These are phyloP conservation scores for Diutina scorzettiae DNA, from an alignment of 1,139 yeast genomes.

Conservation along the genomic window DNA sequence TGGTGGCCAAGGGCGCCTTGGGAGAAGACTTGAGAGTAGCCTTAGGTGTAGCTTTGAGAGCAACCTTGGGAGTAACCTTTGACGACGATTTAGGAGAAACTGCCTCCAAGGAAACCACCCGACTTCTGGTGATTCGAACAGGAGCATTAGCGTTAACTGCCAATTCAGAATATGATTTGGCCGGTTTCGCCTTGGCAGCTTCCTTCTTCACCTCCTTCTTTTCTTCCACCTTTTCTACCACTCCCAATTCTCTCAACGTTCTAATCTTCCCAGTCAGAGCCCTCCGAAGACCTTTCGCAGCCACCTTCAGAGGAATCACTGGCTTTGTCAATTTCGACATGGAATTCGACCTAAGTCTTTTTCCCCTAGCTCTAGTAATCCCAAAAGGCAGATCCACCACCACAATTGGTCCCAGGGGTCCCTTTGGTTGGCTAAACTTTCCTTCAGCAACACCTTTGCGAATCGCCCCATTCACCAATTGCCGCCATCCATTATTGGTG, in stretches of 20 bases:
- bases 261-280: conserved; percentile 7
- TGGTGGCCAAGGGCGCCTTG: conserved; percentile 12
- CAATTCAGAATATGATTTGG: conserved; percentile 6
- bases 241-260: conserved; percentile 7
- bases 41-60: too few relatives aligned
- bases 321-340: conserved; percentile 7
- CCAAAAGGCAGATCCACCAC: conserved; percentile 28
- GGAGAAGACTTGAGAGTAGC: conserved; percentile 9
- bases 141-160: conserved; percentile 9
- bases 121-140: conserved; percentile 10
- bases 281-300: conserved; percentile 11
- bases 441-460: conserved; percentile 74
- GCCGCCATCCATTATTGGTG: conserved; percentile 55
- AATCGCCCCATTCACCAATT: conserved; percentile 66
- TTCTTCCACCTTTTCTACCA: conserved; percentile 9
- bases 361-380: conserved; percentile 10
- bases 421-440: conserved; percentile 78
- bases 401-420: conserved; percentile 69
- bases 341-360: conserved; percentile 1
- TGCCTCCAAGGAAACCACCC: conserved; percentile 12
- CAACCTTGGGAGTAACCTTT: conserved; percentile 2
- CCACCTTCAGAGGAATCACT: conserved; percentile 12
- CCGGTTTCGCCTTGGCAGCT: conserved; percentile 11
- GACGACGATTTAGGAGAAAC: conserved; percentile 9
- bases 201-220: conserved; percentile 8